Base-by-base conservation (phyloP, 202 grass and related monocot species). In the Cymbopogon flexuosus region DNA sequence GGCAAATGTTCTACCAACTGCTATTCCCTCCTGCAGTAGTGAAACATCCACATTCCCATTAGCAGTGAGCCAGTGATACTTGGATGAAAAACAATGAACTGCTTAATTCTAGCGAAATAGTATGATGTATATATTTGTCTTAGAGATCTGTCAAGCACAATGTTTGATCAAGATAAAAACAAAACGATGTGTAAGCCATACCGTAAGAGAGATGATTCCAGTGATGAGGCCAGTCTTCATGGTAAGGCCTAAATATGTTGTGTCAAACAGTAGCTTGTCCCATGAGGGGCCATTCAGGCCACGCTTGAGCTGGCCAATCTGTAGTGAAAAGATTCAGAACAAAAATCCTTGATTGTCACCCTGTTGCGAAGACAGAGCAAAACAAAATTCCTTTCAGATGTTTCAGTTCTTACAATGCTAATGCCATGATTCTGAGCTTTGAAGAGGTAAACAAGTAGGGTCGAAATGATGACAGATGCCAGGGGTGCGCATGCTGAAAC, bases 1-100 rank as follows among this genome's bases (percentile, higher is more conserved):
- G 67, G 95, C 95, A 86, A 98, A 98, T 58, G 95, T 94, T 79
- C 95, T 94, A 34, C 95, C 95, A 78, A 94, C 92, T 18, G 95
- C 95, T 59, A 94, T 81, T 77, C 95, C 95, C 80, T 98, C 95
- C 95, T 98, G 73, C 31, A 36, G 69, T 47, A 43, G 21, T 33
- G 29, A 86, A 88, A 65, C 58, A 63, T 42, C 40, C 43, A 5
- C 14, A 36, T 34, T 27, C 51, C 15, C n/a, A 46, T 81, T 67
- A 54, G 3, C 1, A 66, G n/a, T 84, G 52, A 52, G 27, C 23
- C 62, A 36, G 9, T 60, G 2, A 10, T 49, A 24, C 7, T 63
- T 69, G 34, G 69, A 80, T 75, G n/a, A 52, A n/a, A 69, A 51
- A 54, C 16, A 62, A 0, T 40, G 11, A 39, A 3, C 16, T 64